Evolutionary conservation across 2,329 filamentous ascomycete species (phyloP).

Genomic region (Fusarium mangiferae): DNA sequence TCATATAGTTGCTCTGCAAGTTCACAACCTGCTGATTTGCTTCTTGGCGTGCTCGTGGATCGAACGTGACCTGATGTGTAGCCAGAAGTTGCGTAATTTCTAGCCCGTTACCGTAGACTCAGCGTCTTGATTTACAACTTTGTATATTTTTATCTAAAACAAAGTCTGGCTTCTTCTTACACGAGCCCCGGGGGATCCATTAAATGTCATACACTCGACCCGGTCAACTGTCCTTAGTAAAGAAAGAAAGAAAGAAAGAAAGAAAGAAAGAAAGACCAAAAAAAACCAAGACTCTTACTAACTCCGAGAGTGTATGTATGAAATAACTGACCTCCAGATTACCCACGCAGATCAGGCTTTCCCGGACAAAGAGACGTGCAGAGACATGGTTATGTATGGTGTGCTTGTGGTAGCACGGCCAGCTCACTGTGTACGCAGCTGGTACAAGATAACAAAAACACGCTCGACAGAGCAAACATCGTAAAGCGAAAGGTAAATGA

Average conservation of each 20-base stretch:
- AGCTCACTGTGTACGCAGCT: not conserved
- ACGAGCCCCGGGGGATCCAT: not conserved
- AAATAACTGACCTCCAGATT: not conserved
- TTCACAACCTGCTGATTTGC: not conserved
- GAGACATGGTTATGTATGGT: not conserved
- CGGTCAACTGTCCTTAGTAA: not conserved
- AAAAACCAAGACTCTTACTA: not conserved
- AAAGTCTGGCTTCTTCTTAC: not conserved
- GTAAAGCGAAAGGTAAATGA: constrained; percentile 1
- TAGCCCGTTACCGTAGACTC: not conserved
- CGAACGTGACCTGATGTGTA: not conserved
- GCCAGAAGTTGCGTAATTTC: not conserved
- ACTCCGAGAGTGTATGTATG: not conserved
- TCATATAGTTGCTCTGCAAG: not conserved
- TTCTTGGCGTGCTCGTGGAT: not conserved
- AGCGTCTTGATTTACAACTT: not conserved
- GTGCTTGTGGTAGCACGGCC: not conserved
- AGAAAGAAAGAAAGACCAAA: too few relatives aligned
- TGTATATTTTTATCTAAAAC: not conserved
- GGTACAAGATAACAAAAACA: not conserved
- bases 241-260: too few relatives aligned
- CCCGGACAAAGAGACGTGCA: constrained; percentile 4
- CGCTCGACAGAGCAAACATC: not conserved
- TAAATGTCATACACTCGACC: not conserved
- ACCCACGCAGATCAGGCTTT: constrained; percentile 14